These are phyloP conservation scores for Leccinum ochraceum DNA, from an alignment of 768 basidiomycete genomes.

Conservation along the genomic window DNA sequence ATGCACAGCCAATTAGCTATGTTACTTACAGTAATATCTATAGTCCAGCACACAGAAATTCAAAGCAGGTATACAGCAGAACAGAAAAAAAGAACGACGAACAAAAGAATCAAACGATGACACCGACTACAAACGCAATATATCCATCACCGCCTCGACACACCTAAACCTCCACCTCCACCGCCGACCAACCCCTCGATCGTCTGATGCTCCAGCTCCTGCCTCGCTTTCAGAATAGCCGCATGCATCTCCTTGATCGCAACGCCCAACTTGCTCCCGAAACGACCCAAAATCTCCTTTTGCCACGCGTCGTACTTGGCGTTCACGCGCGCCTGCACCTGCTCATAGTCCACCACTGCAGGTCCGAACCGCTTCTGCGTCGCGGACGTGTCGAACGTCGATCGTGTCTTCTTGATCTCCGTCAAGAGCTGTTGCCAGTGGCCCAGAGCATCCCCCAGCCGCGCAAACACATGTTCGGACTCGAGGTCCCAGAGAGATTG, in stretches of 20 bases:
- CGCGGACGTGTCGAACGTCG: conserved; percentile 96
- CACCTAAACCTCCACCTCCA: neutral
- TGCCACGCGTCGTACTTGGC: conserved; percentile 99
- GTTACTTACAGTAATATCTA: no score
- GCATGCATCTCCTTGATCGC: conserved; percentile 99
- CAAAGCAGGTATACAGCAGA: no score
- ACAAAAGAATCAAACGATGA: neutral
- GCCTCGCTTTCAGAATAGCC: conserved; percentile 86
- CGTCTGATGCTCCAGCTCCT: conserved; percentile 94
- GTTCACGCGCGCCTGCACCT: conserved; percentile 96
- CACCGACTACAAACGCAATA: neutral
- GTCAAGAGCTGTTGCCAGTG: conserved; percentile 95
- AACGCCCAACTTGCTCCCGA: conserved; percentile 89
- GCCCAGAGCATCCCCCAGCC: conserved; percentile 89
- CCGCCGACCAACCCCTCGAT: conserved; percentile 82
- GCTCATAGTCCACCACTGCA: conserved; percentile 95
- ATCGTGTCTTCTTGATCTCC: conserved; percentile 95
- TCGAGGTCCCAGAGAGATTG: conserved; percentile 99
- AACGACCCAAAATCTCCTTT: conserved; percentile 87
- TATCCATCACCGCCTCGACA: neutral
- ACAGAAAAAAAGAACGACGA: neutral
- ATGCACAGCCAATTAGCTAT: no score
- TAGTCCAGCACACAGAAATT: no score
- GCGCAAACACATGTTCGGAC: conserved; percentile 93
- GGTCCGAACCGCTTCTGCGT: conserved; percentile 91